Conservation (phyloP, 2,329 filamentous ascomycete genomes). For the Epichloe bromicola region DNA sequence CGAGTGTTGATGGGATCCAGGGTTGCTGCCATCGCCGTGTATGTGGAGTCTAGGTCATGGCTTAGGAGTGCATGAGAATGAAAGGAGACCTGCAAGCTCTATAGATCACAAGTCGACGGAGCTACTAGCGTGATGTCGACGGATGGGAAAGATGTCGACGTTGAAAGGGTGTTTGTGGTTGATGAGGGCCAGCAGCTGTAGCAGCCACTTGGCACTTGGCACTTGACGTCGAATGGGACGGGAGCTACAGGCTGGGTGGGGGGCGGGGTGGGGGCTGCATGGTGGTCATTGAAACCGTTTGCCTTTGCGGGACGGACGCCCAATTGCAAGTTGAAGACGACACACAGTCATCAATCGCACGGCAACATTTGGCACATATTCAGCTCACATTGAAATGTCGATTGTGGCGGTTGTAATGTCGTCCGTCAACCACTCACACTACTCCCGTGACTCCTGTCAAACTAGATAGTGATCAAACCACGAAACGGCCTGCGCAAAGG, state of each 20-base stretch:
- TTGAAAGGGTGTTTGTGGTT: background rate
- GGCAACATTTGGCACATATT: too few species aligned
- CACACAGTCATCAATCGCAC: too few species aligned
- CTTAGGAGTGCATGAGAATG: background rate
- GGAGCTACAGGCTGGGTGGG: background rate
- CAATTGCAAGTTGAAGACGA: too few species aligned
- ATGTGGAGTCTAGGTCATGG: background rate
- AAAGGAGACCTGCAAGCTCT: background rate
- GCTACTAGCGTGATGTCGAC: background rate
- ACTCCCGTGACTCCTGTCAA: background rate
- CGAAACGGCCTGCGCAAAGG: constrained; percentile 60
- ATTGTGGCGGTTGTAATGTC: too few species aligned
- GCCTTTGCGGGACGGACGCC: too few species aligned
- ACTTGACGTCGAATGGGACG: background rate
- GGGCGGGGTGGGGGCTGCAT: background rate
- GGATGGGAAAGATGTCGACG: background rate
- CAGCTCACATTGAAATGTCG: too few species aligned
- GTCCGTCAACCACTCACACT: too few species aligned
- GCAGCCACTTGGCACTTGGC: background rate
- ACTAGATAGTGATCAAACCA: constrained; percentile 50
- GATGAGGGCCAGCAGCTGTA: background rate
- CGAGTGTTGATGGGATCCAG: constrained; percentile 11
- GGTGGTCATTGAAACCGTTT: background rate
- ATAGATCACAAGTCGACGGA: background rate
- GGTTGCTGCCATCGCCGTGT: constrained; percentile 13